A percentile compares a stretch with the other conserved stretches of the same genome.
Conservation (phyloP, 2,329 filamentous ascomycete genomes). For the Neobulgaria alba region DNA sequence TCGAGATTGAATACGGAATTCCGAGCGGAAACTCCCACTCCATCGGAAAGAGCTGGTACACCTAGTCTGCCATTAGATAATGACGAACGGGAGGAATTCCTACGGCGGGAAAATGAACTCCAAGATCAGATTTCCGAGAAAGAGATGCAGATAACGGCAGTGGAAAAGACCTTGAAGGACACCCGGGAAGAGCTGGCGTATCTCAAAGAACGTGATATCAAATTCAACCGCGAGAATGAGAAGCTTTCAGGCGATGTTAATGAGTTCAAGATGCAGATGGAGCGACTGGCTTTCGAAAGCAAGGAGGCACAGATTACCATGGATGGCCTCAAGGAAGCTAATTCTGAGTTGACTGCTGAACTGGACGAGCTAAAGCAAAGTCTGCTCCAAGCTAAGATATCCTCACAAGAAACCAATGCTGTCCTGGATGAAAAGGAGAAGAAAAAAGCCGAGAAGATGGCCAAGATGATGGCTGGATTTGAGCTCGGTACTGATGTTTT, state of each 20-base stretch:
- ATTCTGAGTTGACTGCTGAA: constrained; percentile 82
- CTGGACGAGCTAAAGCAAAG: constrained; percentile 95
- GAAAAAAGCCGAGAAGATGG: constrained; percentile 98
- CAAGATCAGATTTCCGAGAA: constrained; percentile 94
- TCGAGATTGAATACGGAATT: constrained; percentile 47
- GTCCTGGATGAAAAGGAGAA: constrained; percentile 95
- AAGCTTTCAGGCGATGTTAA: constrained; percentile 78
- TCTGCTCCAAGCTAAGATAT: constrained; percentile 92
- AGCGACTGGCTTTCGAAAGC: constrained; percentile 90
- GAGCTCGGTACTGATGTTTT: constrained; percentile 89
- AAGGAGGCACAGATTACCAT: constrained; percentile 97
- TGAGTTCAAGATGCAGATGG: constrained; percentile 91
- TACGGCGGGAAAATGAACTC: constrained; percentile 90
- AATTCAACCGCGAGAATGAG: constrained; percentile 84
- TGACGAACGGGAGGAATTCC: constrained; percentile 92
- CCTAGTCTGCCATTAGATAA: constrained; percentile 86
- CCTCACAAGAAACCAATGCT: constrained; percentile 83
- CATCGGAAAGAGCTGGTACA: constrained; percentile 78
- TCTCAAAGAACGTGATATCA: constrained; percentile 77
- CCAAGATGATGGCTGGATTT: constrained; percentile 99
- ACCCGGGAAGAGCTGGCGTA: constrained; percentile 78
- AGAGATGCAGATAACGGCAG: constrained; percentile 69
- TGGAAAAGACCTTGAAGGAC: constrained; percentile 73
- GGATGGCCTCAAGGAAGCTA: constrained; percentile 94
- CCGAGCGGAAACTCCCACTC: constrained; percentile 51